Percentiles rank a stretch among this genome's conserved stretches.
These are phyloP conservation scores for Aspergillus glaucus DNA, from an alignment of 2,329 filamentous ascomycete genomes.

Conservation along the genomic window DNA sequence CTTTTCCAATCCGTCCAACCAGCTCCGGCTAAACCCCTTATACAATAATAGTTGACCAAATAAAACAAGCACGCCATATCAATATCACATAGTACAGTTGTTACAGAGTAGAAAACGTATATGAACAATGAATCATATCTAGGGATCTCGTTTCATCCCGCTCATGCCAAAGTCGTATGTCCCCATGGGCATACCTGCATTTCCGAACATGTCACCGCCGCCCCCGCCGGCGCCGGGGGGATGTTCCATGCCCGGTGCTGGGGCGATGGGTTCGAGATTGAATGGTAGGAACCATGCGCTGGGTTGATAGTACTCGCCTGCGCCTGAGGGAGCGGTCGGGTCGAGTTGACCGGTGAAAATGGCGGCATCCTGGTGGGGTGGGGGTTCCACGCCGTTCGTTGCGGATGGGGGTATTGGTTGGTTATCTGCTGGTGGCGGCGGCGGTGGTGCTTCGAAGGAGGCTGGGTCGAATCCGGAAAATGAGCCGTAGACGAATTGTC, in stretches of 20 bases:
- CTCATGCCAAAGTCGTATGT: not conserved
- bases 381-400: constrained; percentile 19
- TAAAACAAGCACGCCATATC: no score
- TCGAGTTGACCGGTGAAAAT: constrained; percentile 33
- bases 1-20: no score
- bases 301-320: constrained; percentile 35
- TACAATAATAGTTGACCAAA: no score
- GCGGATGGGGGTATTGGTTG: constrained; percentile 18
- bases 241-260: constrained; percentile 5
- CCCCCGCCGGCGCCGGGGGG: not conserved
- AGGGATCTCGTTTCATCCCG: not conserved
- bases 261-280: constrained; percentile 64
- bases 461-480: constrained; percentile 53
- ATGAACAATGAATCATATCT: not conserved
- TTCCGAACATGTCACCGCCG: not conserved
- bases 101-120: not conserved
- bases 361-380: constrained; percentile 13
- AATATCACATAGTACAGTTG: not conserved
- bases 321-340: constrained; percentile 27
- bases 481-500: constrained; percentile 68
- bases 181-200: not conserved
- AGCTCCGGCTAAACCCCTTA: no score
- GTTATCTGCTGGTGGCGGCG: not conserved
- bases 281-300: constrained; percentile 91
- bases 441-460: constrained; percentile 20